Percentiles rank a stretch among this genome's conserved stretches.
These are phyloP conservation scores for Heliocybe sulcata DNA, from an alignment of 1,284 basidiomycete genomes.

Conservation along the genomic window DNA sequence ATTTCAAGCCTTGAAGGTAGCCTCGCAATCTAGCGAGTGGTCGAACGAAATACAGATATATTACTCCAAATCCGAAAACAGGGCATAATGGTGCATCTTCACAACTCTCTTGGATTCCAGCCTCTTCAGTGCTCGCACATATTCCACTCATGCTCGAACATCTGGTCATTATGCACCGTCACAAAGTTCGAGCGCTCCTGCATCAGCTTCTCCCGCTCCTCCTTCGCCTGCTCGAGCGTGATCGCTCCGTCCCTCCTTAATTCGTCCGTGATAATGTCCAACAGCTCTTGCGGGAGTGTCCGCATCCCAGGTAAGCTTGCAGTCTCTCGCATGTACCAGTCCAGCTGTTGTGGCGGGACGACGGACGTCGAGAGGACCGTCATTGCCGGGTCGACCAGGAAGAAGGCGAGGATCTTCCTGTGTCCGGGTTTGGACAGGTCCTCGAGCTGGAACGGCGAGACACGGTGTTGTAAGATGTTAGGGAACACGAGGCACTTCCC, in stretches of 20 bases:
- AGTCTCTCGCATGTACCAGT: constrained; percentile 24
- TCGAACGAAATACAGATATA: too few species aligned
- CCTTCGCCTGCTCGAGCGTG: constrained; percentile 19
- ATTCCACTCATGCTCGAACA: constrained; percentile 10
- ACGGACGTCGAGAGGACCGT: constrained; percentile 32
- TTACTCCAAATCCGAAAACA: too few species aligned
- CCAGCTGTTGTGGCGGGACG: constrained; percentile 34
- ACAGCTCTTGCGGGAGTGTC: constrained; percentile 15
- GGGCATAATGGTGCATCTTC: too few species aligned
- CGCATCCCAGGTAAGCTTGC: neutral
- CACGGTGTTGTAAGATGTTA: constrained; percentile 37
- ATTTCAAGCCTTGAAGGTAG: constrained; percentile 34
- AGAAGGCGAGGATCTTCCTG: constrained; percentile 40
- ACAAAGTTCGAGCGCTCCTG: constrained; percentile 15
- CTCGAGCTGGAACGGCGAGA: constrained; percentile 31
- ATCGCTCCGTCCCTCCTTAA: constrained; percentile 15
- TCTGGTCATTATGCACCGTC: constrained; percentile 5
- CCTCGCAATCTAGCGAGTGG: too few species aligned
- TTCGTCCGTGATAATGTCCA: constrained; percentile 14
- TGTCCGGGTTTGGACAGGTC: constrained; percentile 36
- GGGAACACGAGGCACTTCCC: constrained; percentile 35
- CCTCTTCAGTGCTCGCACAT: constrained; percentile 9
- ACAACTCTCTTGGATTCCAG: too few species aligned
- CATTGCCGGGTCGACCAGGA: constrained; percentile 40
- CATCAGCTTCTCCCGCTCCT: constrained; percentile 22